Evolutionary conservation across 1,139 yeast species (phyloP).

Genomic region (Blastobotrys buckinghamii): DNA sequence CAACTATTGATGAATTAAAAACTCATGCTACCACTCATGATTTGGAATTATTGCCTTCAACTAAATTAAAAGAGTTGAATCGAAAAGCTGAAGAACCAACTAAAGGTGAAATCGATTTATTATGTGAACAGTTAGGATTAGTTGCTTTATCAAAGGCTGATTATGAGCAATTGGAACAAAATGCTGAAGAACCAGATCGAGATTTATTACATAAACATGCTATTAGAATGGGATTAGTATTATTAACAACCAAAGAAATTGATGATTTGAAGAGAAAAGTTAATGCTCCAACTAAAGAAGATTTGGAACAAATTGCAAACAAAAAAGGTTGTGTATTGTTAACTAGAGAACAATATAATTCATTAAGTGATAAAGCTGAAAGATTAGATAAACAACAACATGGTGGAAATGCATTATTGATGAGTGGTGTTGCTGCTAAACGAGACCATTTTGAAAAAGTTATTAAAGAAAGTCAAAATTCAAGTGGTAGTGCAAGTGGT

Average conservation of each 20-base stretch:
- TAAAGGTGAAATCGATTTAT: conserved; percentile 23
- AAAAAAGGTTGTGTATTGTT: conserved; percentile 44
- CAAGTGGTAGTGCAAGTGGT: conserved; percentile 18
- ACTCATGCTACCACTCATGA: conserved; percentile 20
- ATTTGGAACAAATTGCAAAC: conserved; percentile 44
- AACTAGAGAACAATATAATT: conserved; percentile 42
- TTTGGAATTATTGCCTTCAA: conserved; percentile 28
- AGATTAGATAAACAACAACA: conserved; percentile 11
- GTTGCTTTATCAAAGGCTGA: conserved; percentile 21
- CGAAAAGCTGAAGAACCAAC: conserved; percentile 24
- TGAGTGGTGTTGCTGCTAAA: conserved; percentile 31
- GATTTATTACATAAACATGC: conserved; percentile 28
- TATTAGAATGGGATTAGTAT: conserved; percentile 26
- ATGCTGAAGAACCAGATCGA: conserved; percentile 25
- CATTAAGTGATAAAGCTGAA: conserved; percentile 18
- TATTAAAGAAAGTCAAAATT: conserved; percentile 22
- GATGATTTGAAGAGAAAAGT: conserved; percentile 25
- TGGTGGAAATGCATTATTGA: conserved; percentile 7
- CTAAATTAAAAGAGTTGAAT: conserved; percentile 22
- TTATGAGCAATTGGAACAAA: conserved; percentile 25
- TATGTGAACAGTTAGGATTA: conserved; percentile 20
- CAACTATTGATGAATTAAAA: conserved; percentile 22
- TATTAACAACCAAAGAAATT: conserved; percentile 23
- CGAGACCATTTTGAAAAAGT: conserved; percentile 34
- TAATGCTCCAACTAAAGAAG: conserved; percentile 27